Conservation (phyloP, 2,329 filamentous ascomycete genomes). For the Pezizomycotina sp. region DNA sequence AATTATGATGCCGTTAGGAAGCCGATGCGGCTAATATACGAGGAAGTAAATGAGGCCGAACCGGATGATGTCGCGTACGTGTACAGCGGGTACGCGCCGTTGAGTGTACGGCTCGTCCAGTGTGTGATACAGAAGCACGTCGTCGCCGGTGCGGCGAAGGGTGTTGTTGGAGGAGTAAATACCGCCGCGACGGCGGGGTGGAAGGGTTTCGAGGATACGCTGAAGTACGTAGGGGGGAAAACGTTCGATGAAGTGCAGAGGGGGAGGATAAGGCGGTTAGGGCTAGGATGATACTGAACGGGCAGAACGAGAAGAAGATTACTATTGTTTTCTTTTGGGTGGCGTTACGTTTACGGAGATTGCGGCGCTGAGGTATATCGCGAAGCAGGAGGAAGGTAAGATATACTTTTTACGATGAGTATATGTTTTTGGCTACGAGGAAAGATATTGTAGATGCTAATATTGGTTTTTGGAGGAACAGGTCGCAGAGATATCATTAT, state of each 20-base stretch:
- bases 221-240: slow-evolving; percentile 71
- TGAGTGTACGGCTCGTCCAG: slow-evolving; percentile 81
- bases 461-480: too few relatives aligned
- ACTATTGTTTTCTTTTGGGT: slow-evolving; percentile 96
- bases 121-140: slow-evolving; percentile 84
- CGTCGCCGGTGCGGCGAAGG: slow-evolving; percentile 52
- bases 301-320: slow-evolving; percentile 58
- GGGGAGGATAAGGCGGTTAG: slow-evolving; percentile 86
- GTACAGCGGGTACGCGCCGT: slow-evolving; percentile 88
- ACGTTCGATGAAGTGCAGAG: slow-evolving; percentile 83
- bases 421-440: not conserved
- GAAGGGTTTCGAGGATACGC: slow-evolving; percentile 81
- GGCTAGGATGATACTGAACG: slow-evolving; percentile 56
- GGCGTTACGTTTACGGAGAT: slow-evolving; percentile 94
- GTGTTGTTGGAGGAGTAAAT: slow-evolving; percentile 31
- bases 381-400: slow-evolving; percentile 52
- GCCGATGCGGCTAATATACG: slow-evolving; percentile 72
- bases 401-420: not conserved
- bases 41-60: slow-evolving; percentile 89
- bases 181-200: slow-evolving; percentile 45
- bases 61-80: slow-evolving; percentile 95
- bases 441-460: not conserved
- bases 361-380: slow-evolving; percentile 79
- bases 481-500: slow-evolving; percentile 71
- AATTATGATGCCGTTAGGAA: slow-evolving; percentile 85